Percentiles rank a stretch among this genome's conserved stretches.
phyloP scores from a whole-genome alignment of 164 flowering plant species.

The Stephania japonica region DNA sequence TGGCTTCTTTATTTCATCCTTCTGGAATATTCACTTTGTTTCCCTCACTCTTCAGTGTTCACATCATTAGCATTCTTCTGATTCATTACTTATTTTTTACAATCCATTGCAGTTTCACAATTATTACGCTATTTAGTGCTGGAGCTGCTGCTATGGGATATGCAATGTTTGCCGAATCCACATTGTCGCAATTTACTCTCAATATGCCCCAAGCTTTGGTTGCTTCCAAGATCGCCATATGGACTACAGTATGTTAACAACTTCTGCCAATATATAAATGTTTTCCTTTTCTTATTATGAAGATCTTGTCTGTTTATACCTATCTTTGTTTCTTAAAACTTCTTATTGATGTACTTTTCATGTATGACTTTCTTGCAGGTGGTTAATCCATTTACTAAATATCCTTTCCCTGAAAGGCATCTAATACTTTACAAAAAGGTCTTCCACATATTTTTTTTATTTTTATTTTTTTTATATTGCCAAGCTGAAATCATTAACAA shows the following conservation, averaged over 20 bases:
- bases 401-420: conserved; percentile 46
- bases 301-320: background rate
- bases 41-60: no score
- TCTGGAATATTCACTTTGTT: no score
- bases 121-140: conserved; percentile 69
- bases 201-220: conserved; percentile 80
- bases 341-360: background rate
- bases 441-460: background rate
- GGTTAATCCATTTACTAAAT: conserved; percentile 96
- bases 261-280: background rate
- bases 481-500: no score
- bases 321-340: background rate
- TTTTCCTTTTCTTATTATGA: background rate
- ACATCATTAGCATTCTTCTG: no score
- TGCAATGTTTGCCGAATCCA: conserved; percentile 77
- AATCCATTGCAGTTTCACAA: conserved; percentile 49
- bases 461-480: background rate
- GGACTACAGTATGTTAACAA: conserved; percentile 75
- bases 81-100: background rate
- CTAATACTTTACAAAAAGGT: background rate
- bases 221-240: conserved; percentile 87
- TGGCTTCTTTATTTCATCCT: no score
- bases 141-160: conserved; percentile 85
- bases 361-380: conserved; percentile 59
- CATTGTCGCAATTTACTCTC: conserved; percentile 77